Evolutionary conservation across 1,139 yeast genomes (phyloP).

Genomic region (Suhomyces panamericanus): DNA sequence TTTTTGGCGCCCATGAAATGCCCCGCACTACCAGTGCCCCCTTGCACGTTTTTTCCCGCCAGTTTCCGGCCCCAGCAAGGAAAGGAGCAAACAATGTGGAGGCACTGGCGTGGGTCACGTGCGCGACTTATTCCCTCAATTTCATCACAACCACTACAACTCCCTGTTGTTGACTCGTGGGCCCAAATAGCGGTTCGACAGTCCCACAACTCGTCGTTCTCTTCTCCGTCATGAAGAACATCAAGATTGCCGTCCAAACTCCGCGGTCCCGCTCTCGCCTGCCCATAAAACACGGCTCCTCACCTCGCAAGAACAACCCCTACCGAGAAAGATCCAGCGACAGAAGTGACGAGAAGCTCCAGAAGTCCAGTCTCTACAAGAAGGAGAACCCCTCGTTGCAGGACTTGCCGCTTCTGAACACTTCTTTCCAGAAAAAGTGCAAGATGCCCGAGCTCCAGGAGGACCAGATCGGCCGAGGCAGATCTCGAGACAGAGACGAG

Average conservation of each 20-base stretch:
- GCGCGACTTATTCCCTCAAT: conserved; percentile 1
- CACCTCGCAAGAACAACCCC: conserved; percentile 5
- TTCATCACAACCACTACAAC: background rate
- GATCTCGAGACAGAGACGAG: conserved; percentile 23
- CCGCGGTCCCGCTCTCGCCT: conserved; percentile 26
- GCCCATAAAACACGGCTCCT: conserved; percentile 16
- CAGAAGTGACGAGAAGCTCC: conserved; percentile 18
- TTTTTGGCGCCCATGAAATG: too few relatives aligned
- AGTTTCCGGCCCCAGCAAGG: too few relatives aligned
- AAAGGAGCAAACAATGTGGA: too few relatives aligned
- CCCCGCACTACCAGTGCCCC: too few relatives aligned
- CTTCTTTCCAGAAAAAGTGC: conserved; percentile 17
- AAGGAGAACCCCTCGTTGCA: conserved; percentile 18
- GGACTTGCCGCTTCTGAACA: conserved; percentile 22
- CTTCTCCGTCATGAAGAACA: conserved; percentile 6
- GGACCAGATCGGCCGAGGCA: conserved; percentile 27
- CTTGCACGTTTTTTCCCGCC: too few relatives aligned
- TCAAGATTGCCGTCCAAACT: conserved; percentile 4
- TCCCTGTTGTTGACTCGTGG: background rate
- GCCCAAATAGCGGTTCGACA: background rate
- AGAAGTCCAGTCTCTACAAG: conserved; percentile 19
- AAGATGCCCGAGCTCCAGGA: conserved; percentile 16
- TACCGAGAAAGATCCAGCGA: conserved; percentile 20
- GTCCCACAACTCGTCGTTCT: background rate
- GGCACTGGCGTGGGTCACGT: conserved; percentile 3